Base-by-base conservation (phyloP, 2,329 filamentous ascomycete genomes). In the Macrophomina pseudophaseolina region DNA sequence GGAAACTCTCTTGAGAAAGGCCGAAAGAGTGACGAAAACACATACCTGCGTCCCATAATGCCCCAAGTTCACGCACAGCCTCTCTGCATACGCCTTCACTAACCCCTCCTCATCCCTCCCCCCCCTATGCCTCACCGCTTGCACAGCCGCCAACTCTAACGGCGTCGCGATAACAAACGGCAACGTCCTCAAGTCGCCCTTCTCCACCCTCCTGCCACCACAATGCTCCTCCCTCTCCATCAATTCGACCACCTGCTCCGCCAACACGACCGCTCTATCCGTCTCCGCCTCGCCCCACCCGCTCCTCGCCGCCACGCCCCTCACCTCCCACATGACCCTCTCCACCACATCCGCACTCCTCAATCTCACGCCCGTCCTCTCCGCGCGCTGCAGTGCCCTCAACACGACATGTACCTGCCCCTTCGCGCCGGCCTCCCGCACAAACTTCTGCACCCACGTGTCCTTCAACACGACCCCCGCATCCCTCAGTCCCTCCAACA, bases 181-280 rank as follows among this genome's bases (percentile, higher is more conserved):
- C 52, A 73, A 70, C 65, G 65, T 72, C 63, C 75, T 74, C n/a
- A 72, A 69, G 69, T 82, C 75, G 9, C 71, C 64, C 18, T 14
- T 12, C 53, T 8, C 18, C 32, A 32, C 32, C 40, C 18, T 30
- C n/a, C 40, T 18, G 66, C 52, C 65, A 9, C 71, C 70, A 49
- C 75, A 72, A 71, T 85, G 82, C 66, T 77, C 75, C 52, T 75
- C 68, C 5, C 74, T 73, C 67, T 83, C 80, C 71, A 83, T 73
- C 68, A 83, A 66, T 51, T 78, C 73, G 16, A 77, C 75, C 7
- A 83, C 66, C 64, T 79, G 74, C 40, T 79, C 76, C 8, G 78
- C 77, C 49, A 76, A 72, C 63, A 73, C 75, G 32, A 80, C 58
- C n/a, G 79, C 78, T 67, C 78, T 79, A 49, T 68, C 70, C 28